Evolutionary conservation across 805 yeast genomes (phyloP).

Genomic region (Suhomyces xylopsoci): DNA sequence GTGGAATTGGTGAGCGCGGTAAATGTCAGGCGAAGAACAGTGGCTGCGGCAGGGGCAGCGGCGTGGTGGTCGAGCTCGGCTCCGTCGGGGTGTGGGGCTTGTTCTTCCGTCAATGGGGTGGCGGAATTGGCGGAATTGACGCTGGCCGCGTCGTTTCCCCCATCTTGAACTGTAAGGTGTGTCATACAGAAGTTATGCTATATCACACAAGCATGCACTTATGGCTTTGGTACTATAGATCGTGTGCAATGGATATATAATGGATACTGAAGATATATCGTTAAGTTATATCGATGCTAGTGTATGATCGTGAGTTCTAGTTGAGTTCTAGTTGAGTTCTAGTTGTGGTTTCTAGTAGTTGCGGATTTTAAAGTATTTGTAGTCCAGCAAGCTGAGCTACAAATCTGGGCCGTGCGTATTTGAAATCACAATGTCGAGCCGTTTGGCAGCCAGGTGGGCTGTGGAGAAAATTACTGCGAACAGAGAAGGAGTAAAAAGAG

Average conservation of each 20-base stretch:
- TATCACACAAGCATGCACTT: too few species aligned
- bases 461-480: background rate
- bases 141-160: constrained; percentile 10
- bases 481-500: background rate
- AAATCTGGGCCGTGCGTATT: background rate
- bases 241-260: too few species aligned
- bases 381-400: background rate
- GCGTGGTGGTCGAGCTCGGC: background rate
- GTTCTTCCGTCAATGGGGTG: constrained; percentile 9
- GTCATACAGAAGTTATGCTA: background rate
- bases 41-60: background rate
- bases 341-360: too few species aligned
- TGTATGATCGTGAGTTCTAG: too few species aligned
- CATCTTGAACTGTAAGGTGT: constrained; percentile 1
- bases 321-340: too few species aligned
- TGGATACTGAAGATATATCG: too few species aligned
- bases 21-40: constrained; percentile 1
- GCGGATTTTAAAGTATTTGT: background rate
- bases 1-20: constrained; percentile 2
- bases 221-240: too few species aligned
- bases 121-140: constrained; percentile 15
- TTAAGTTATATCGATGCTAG: too few species aligned
- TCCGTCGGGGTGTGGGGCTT: background rate
- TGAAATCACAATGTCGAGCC: background rate
- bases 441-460: background rate